Conservation (phyloP, 2,329 filamentous ascomycete species). For the Sordariomycetes sp. region DNA sequence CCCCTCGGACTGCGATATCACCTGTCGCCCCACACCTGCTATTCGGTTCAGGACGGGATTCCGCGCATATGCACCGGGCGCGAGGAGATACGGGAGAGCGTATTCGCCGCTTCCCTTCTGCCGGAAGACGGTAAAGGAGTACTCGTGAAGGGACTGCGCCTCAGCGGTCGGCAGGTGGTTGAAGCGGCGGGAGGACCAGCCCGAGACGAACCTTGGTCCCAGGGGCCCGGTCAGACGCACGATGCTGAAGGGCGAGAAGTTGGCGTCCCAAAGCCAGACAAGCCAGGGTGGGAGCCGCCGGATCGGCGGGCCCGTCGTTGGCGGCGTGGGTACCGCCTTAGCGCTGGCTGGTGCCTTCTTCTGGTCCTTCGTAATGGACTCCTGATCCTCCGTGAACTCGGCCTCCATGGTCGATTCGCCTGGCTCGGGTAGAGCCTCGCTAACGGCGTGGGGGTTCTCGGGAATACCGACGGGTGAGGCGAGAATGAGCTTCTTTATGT, state of each 20-base stretch:
- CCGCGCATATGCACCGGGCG: conserved; percentile 85
- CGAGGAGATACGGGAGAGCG: conserved; percentile 82
- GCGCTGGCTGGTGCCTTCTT: conserved; percentile 12
- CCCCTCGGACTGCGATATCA: conserved; percentile 19
- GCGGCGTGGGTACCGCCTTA: conserved; percentile 22
- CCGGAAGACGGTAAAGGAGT: conserved; percentile 88
- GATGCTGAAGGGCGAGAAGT: conserved; percentile 88
- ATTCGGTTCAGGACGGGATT: conserved; percentile 81
- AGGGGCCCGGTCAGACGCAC: conserved; percentile 82
- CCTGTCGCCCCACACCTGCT: conserved; percentile 72
- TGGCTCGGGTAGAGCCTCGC: conserved; percentile 69
- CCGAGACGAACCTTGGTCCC: conserved; percentile 83
- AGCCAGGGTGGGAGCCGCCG: conserved; percentile 74
- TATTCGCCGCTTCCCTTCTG: conserved; percentile 92
- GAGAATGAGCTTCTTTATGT: conserved; percentile 89
- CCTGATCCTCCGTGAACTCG: conserved; percentile 71
- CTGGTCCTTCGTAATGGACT: conserved; percentile 28
- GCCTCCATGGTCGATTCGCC: conserved; percentile 60
- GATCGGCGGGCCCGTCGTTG: conserved; percentile 22
- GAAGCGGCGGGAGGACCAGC: conserved; percentile 90
- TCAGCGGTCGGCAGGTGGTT: conserved; percentile 75
- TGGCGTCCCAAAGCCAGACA: conserved; percentile 91
- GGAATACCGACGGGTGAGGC: conserved; percentile 92
- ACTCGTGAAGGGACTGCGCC: conserved; percentile 77
- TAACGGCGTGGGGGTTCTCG: conserved; percentile 83